phyloP scores from a whole-genome alignment of 2,329 filamentous ascomycete species.

The Nemania sp. region DNA sequence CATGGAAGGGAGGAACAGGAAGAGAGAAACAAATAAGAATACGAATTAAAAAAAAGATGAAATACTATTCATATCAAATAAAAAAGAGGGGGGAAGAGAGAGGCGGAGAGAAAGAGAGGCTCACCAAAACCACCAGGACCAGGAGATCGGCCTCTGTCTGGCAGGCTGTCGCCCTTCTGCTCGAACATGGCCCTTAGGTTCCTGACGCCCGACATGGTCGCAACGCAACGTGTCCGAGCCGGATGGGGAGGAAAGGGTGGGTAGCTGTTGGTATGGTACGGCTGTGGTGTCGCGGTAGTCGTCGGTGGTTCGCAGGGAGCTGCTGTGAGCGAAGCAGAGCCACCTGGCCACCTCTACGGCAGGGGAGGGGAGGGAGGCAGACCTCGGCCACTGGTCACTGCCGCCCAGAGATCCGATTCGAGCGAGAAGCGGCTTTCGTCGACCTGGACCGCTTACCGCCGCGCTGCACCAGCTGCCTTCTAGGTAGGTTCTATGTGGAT shows the following conservation, averaged over 20 bases:
- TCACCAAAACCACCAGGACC: slow-evolving; percentile 52
- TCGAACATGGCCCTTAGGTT: slow-evolving; percentile 83
- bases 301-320: slow-evolving; percentile 9
- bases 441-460: slow-evolving; percentile 31
- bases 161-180: slow-evolving; percentile 68
- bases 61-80: too few relatives aligned
- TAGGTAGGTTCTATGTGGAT: neutral
- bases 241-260: slow-evolving; percentile 25
- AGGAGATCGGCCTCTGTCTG: slow-evolving; percentile 70
- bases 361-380: neutral
- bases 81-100: neutral
- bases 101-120: slow-evolving; percentile 25
- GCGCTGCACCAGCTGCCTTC: neutral
- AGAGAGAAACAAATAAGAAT: neutral
- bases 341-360: neutral
- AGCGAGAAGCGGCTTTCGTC: slow-evolving; percentile 29
- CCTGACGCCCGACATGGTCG: slow-evolving; percentile 69
- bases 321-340: slow-evolving; percentile 1
- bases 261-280: neutral
- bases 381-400: slow-evolving; percentile 31
- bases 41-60: too few relatives aligned
- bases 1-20: neutral
- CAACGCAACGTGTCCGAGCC: slow-evolving; percentile 32
- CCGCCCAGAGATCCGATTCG: slow-evolving; percentile 34
- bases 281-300: neutral